Conservation (phyloP, 2,329 filamentous ascomycete genomes). For the Didymella exigua region DNA sequence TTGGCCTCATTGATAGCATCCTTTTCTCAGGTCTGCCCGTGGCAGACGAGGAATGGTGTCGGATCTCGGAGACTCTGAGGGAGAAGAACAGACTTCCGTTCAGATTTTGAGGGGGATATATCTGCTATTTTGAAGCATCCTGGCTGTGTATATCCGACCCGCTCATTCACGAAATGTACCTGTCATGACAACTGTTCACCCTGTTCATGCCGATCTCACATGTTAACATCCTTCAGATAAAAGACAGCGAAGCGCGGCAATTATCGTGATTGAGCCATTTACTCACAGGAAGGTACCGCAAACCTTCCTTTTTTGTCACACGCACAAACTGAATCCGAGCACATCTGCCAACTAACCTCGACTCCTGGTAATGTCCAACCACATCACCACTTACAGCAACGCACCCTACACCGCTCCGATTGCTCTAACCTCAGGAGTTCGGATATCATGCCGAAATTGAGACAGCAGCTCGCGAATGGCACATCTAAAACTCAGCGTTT, state of each 20-base stretch:
- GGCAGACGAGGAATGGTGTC: no score
- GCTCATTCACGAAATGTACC: not conserved
- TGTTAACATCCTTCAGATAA: not conserved
- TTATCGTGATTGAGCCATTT: not conserved
- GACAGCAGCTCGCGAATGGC: not conserved
- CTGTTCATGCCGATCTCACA: not conserved
- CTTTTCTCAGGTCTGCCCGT: no score
- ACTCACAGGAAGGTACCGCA: not conserved
- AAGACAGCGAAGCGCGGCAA: not conserved
- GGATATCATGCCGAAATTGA: constrained; percentile 9
- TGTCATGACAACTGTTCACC: not conserved
- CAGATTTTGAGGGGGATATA: no score
- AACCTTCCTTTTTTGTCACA: constrained; percentile 9
- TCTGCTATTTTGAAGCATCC: no score
- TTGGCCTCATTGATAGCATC: no score
- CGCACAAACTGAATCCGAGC: not conserved
- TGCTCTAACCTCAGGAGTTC: not conserved
- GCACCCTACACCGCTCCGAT: constrained; percentile 7
- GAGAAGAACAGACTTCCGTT: no score
- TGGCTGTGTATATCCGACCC: no score
- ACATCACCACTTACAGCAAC: constrained; percentile 5
- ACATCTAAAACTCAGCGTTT: constrained; percentile 1
- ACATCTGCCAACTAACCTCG: not conserved
- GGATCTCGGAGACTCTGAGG: no score
- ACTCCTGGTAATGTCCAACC: not conserved